phyloP scores from a whole-genome alignment of 2,329 filamentous ascomycete genomes.

The Ophiostoma tasmaniense region DNA sequence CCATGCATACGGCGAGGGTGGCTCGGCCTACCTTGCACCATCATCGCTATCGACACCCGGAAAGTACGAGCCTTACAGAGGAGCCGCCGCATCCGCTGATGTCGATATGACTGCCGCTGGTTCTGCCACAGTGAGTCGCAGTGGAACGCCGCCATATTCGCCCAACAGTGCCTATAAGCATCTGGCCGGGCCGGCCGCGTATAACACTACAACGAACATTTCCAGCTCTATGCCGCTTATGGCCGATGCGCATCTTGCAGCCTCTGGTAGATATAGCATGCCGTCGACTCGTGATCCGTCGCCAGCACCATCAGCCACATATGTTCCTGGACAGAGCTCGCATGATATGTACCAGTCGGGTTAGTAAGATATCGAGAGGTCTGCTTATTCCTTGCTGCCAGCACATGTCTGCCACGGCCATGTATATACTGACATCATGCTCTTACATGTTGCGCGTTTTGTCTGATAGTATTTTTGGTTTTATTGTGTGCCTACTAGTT shows the following conservation, averaged over 20 bases:
- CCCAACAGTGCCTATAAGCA: neutral
- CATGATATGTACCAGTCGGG: neutral
- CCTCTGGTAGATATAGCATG: neutral
- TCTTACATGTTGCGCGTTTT: neutral
- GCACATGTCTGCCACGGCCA: neutral
- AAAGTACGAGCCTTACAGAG: neutral
- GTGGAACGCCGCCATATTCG: neutral
- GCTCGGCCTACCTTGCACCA: neutral
- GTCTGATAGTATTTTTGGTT: neutral
- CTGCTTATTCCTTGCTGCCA: neutral
- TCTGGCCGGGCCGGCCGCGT: neutral
- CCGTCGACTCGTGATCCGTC: conserved; percentile 4
- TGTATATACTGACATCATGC: neutral
- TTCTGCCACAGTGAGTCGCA: neutral
- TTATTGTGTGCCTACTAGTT: neutral
- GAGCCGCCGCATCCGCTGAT: neutral
- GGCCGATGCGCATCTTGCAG: neutral
- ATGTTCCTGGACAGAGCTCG: neutral
- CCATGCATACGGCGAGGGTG: conserved; percentile 12
- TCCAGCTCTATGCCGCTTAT: neutral
- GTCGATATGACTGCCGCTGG: neutral
- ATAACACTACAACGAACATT: neutral
- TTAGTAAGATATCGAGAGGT: neutral
- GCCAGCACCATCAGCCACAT: conserved; percentile 7
- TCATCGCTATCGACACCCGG: neutral